Conservation (phyloP, 129 eudicot species). For the Chrysanthemum lavandulifolium region DNA sequence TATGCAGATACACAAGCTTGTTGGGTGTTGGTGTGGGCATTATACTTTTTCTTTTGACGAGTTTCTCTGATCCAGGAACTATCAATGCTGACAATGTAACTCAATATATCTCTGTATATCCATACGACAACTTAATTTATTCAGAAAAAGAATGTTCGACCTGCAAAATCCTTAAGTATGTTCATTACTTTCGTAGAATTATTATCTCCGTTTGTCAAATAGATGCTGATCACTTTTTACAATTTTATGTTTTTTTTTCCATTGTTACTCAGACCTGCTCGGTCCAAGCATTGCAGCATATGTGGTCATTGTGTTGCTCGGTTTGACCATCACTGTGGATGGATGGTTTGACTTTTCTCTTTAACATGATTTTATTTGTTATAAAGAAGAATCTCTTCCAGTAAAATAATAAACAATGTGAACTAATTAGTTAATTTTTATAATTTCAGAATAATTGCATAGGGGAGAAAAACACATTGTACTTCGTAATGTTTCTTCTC, state of each 20-base stretch:
- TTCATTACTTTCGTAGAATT: slow-evolving; percentile 11
- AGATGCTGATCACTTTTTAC: slow-evolving; percentile 18
- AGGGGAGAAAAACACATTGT: slow-evolving; percentile 88
- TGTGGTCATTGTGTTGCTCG: slow-evolving; percentile 94
- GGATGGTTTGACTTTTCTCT: slow-evolving; percentile 67
- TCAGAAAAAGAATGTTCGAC: slow-evolving; percentile 89
- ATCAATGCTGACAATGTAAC: slow-evolving; percentile 67
- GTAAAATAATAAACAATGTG: slow-evolving; percentile 2
- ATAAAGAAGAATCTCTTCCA: not conserved
- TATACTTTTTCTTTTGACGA: slow-evolving; percentile 79
- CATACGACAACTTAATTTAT: slow-evolving; percentile 83
- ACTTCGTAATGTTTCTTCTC: slow-evolving; percentile 82
- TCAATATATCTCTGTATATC: slow-evolving; percentile 74
- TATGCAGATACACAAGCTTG: slow-evolving; percentile 78
- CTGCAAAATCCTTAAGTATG: slow-evolving; percentile 86
- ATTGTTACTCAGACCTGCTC: slow-evolving; percentile 67
- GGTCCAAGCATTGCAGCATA: slow-evolving; percentile 94
- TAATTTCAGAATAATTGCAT: slow-evolving; percentile 92
- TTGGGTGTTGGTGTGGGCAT: slow-evolving; percentile 87
- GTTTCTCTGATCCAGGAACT: slow-evolving; percentile 97
- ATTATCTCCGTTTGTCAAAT: not conserved
- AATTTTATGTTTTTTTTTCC: not conserved
- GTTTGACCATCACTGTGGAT: slow-evolving; percentile 98
- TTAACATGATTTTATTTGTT: not conserved
- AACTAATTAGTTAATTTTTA: slow-evolving; percentile 14